Base-by-base conservation (phyloP, 768 basidiomycete genomes). In the Trametes punicea region DNA sequence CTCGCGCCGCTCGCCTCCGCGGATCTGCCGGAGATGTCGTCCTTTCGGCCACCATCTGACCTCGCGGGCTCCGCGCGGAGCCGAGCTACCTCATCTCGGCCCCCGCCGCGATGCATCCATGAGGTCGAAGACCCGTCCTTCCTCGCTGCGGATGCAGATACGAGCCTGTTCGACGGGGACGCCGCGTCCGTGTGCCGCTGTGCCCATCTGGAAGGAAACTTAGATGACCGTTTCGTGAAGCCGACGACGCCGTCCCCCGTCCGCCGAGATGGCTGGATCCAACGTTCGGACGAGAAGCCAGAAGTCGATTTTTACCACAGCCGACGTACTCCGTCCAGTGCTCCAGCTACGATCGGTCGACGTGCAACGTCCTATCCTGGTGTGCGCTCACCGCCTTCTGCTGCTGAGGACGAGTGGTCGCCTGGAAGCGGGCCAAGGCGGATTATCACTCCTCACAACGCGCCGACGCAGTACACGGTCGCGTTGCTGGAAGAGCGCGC, bases 401-500 rank as follows among this genome's bases (percentile, higher is more conserved):
- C 26, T 10, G 38, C 38, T 5, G 38, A 50, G 10, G 26, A 46
- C 38, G 50, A 9, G 23, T 44, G 39, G 16, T 10, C 51, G n/a
- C 16, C 25, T 20, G 49, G 30, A 13, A 40, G 47, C 33, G 26
- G 46, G 33, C 34, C 39, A 42, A 53, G 57, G 11, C 60, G 65
- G 18, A 51, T 68, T 34, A 34, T 68, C 15, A 75, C 72, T 6
- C 61, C 69, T 30, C 71, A 74, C 54, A 69, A 62, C 29, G 75
- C 74, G 2, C 73, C 77, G 6, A 71, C 71, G 34, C 68, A 77
- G 16, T 73, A 77, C 33, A 83, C 81, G 1, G 68, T 79, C 16
- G 72, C 77, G 11, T 73, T 88, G 6, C 57, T 86, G 16, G 77
- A 80, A 15, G 82, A 87, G 60, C 80, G 85, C 0, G 82, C 84